Conservation (phyloP, 2,329 filamentous ascomycete species). For the Purpureocillium takamizusanense region DNA sequence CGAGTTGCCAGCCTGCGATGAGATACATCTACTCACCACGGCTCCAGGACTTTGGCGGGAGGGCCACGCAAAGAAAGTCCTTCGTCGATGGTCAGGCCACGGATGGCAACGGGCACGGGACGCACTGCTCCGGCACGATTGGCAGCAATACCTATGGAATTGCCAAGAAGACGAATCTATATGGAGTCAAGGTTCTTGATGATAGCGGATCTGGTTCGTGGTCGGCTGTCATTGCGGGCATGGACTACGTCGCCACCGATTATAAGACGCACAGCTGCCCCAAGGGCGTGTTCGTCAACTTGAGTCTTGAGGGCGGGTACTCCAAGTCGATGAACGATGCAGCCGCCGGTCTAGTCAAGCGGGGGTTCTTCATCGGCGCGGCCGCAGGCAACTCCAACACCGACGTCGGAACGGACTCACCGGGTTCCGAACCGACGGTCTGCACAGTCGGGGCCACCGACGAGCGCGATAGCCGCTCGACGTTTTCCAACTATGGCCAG, state of each 20-base stretch:
- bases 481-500: conserved; percentile 36
- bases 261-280: conserved; percentile 8
- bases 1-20: too few species aligned
- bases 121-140: conserved; percentile 15
- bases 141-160: conserved; percentile 12
- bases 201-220: background rate
- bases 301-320: conserved; percentile 27
- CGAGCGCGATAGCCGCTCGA: conserved; percentile 22
- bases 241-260: conserved; percentile 10
- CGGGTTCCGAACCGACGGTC: conserved; percentile 28
- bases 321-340: conserved; percentile 25
- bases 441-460: conserved; percentile 37
- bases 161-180: conserved; percentile 2
- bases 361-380: conserved; percentile 28
- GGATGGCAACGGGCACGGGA: conserved; percentile 24
- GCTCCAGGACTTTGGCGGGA: conserved; percentile 21
- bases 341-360: conserved; percentile 22
- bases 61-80: conserved; percentile 11
- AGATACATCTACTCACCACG: too few species aligned
- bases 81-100: conserved; percentile 1
- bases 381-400: conserved; percentile 31
- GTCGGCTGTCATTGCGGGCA: conserved; percentile 1
- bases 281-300: conserved; percentile 27
- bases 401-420: conserved; percentile 30
- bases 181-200: conserved; percentile 1